These are phyloP conservation scores for Psidium guajava DNA, from an alignment of 345 rosid genomes.

Conservation along the genomic window DNA sequence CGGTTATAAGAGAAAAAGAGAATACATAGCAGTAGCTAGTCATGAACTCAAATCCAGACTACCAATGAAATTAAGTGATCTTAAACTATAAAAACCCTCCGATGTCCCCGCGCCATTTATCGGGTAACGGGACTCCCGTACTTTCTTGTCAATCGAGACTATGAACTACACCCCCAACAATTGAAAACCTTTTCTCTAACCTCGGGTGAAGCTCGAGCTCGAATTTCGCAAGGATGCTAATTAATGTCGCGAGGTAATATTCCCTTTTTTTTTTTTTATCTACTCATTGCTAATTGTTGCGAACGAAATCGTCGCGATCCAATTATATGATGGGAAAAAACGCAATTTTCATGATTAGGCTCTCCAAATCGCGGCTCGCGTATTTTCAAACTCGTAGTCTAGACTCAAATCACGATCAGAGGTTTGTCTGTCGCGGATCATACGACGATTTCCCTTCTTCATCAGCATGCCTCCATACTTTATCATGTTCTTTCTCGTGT, in stretches of 20 bases:
- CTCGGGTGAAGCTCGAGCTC: background rate
- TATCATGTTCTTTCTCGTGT: background rate
- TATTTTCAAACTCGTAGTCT: background rate
- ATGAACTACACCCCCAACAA: no score
- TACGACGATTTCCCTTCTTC: background rate
- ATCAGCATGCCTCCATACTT: background rate
- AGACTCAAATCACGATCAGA: fast-evolving
- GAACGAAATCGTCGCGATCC: background rate
- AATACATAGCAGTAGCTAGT: no score
- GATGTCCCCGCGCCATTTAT: no score
- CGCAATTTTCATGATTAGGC: background rate
- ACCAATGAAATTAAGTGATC: no score
- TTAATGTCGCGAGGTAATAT: background rate
- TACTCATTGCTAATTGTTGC: background rate
- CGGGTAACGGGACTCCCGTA: no score
- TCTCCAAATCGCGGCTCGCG: fast-evolving
- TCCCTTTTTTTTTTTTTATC: background rate
- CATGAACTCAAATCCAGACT: no score
- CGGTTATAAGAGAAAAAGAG: no score
- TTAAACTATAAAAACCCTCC: no score
- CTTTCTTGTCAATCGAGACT: no score
- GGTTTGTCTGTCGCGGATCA: background rate
- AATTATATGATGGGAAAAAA: no score
- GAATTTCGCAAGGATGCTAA: background rate
- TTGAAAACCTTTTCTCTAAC: no score